These are phyloP conservation scores for Pythium aphanidermatum DNA, from an alignment of 352 stramenopile genomes.

Conservation along the genomic window DNA sequence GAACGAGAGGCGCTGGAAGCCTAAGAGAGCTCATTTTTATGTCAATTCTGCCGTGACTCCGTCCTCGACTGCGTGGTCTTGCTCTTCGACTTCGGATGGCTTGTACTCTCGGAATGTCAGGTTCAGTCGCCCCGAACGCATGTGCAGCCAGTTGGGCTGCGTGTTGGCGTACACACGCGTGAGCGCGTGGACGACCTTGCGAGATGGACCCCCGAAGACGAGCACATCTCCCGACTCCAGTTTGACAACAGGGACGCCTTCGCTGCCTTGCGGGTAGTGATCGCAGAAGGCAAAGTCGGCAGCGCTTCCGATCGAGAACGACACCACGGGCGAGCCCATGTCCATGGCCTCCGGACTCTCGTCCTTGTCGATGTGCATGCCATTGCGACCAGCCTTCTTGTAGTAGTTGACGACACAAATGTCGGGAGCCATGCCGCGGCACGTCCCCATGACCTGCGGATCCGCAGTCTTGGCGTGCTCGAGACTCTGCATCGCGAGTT, in stretches of 20 bases:
- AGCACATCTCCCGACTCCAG: slow-evolving; percentile 63
- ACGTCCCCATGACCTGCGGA: slow-evolving; percentile 39
- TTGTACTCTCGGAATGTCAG: slow-evolving; percentile 69
- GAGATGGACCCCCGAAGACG: slow-evolving; percentile 60
- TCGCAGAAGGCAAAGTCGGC: slow-evolving; percentile 67
- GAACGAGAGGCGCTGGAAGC: no score
- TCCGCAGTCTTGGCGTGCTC: slow-evolving; percentile 31
- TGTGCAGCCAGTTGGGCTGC: slow-evolving; percentile 44
- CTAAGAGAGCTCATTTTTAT: no score
- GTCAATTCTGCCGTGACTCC: no score
- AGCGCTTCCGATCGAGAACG: slow-evolving; percentile 58
- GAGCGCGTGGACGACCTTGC: slow-evolving; percentile 55
- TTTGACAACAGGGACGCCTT: slow-evolving; percentile 51
- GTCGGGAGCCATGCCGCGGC: slow-evolving; percentile 35
- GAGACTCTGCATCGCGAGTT: slow-evolving; percentile 32
- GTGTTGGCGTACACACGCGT: slow-evolving; percentile 56
- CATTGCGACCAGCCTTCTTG: slow-evolving; percentile 65
- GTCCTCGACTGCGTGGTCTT: no score
- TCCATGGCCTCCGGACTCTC: slow-evolving; percentile 50
- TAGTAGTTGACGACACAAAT: slow-evolving; percentile 77
- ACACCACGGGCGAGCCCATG: slow-evolving; percentile 62
- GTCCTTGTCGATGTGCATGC: slow-evolving; percentile 73
- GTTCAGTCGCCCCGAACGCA: slow-evolving; percentile 59
- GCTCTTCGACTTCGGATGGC: slow-evolving; percentile 17
- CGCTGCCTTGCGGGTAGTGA: slow-evolving; percentile 38